Base-by-base conservation (phyloP, 202 grass and related monocot genomes). In the Zoysia matrella region DNA sequence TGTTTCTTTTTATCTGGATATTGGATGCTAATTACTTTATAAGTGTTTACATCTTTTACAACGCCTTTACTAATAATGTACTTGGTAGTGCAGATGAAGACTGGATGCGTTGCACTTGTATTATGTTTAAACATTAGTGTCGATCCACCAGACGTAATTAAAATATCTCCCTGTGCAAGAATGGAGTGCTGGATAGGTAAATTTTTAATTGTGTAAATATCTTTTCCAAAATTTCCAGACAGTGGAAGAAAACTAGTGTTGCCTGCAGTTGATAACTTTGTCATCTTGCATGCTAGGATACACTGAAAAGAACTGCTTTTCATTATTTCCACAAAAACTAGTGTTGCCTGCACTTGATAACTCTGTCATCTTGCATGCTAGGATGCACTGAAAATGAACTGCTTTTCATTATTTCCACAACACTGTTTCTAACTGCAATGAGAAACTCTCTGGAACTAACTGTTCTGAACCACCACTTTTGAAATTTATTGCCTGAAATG, bases 111-210 rank as follows among this genome's bases (percentile, higher is more conserved):
- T 36, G 30, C 30, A 36, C 30, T 36, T 36, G 30, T 36, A 36
- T 36, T 36, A 36, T 36, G 30, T 36, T 36, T 36, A 36, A 36
- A 36, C 30, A 36, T 36, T 36, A 36, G 30, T 36, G 30, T 36
- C 30, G 30, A 36, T 36, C 30, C 30, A 36, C 30, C 30, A 36
- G 30, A 36, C 30, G 30, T 36, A 36, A 36, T 36, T 36, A 36
- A 36, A 36, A 36, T 36, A 36, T 36, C 30, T 36, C 30, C 30
- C 30, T 36, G 30, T 36, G 30, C 95, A 82, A 88, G 90, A 88
- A 93, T 86, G 88, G 92, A 98, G 68, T 98, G 95, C 83, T 98
- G 95, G 95, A 98, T 93, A 91, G 95, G 95, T 98, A 88, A 92
- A 50, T 16, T 22, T 88, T 49, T 48, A 4, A 15, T 71, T 11